phyloP scores from a whole-genome alignment of 805 yeast genomes.

The Saccharomycopsis synnaedendra region DNA sequence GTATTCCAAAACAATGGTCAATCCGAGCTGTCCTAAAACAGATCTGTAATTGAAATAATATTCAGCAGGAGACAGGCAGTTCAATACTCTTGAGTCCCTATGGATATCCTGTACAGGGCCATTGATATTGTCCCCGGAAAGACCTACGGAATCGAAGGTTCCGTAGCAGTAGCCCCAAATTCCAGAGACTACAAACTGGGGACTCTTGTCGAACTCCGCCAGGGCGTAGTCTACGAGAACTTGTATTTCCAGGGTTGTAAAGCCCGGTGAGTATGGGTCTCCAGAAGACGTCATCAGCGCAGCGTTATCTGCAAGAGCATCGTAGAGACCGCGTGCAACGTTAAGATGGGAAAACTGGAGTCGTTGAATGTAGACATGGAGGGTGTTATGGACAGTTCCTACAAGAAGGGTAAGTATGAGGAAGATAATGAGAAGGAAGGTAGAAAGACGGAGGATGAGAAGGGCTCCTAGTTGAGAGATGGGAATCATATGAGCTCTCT shows the following conservation, averaged over 20 bases:
- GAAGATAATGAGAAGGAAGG: constrained; percentile 3
- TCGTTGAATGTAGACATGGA: constrained; percentile 16
- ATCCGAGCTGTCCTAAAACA: constrained; percentile 29
- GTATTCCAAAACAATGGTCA: constrained; percentile 35
- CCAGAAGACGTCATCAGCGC: constrained; percentile 19
- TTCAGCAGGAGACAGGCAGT: background rate
- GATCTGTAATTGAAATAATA: constrained; percentile 35
- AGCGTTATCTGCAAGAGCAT: constrained; percentile 28
- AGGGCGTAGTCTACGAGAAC: constrained; percentile 35
- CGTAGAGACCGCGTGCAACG: constrained; percentile 41
- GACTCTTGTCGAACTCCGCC: constrained; percentile 34
- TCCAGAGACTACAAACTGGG: constrained; percentile 34
- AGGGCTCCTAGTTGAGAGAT: background rate
- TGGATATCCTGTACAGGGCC: background rate
- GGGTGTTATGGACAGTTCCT: background rate
- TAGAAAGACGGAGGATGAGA: background rate
- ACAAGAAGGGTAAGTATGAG: background rate
- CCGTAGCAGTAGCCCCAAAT: constrained; percentile 37
- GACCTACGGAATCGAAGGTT: constrained; percentile 15
- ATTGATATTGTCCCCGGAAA: constrained; percentile 1
- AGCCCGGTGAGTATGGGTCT: constrained; percentile 20
- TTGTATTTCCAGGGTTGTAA: constrained; percentile 39
- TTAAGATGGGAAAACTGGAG: constrained; percentile 42
- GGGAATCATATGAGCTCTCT: background rate
- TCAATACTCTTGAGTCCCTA: background rate